phyloP scores from a whole-genome alignment of 805 yeast genomes.

The Ogataea nakhonphanomensis region DNA sequence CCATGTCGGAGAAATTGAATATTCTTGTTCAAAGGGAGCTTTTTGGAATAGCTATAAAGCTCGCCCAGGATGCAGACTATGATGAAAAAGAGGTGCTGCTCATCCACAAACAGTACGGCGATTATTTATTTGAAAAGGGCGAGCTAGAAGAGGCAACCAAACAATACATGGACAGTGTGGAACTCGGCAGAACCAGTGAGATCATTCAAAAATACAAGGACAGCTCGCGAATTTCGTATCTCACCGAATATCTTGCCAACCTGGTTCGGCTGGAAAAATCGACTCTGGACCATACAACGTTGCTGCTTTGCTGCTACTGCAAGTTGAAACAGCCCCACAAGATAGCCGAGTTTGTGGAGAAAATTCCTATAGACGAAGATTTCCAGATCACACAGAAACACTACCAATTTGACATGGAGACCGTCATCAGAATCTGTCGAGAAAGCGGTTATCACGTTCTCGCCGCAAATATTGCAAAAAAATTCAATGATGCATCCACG shows the following conservation, averaged over 20 bases:
- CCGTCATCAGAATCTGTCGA: conserved; percentile 65
- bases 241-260: conserved; percentile 61
- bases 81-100: conserved; percentile 32
- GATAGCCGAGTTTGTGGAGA: conserved; percentile 52
- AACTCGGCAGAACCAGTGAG: conserved; percentile 61
- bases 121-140: conserved; percentile 62
- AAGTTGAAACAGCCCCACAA: conserved; percentile 63
- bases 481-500: conserved; percentile 65
- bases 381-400: conserved; percentile 35
- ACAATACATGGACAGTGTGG: conserved; percentile 56
- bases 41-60: conserved; percentile 65
- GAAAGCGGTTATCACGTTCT: conserved; percentile 65
- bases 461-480: conserved; percentile 68
- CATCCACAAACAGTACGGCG: conserved; percentile 63
- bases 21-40: conserved; percentile 66
- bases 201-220: conserved; percentile 78
- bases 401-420: conserved; percentile 59
- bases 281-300: conserved; percentile 76
- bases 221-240: conserved; percentile 62
- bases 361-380: conserved; percentile 31
- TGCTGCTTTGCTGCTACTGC: conserved; percentile 75
- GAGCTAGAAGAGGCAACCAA: conserved; percentile 67
- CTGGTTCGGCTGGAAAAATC: conserved; percentile 55
- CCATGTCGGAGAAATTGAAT: conserved; percentile 63
- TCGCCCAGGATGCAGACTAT: conserved; percentile 45